Percentiles rank a stretch among this genome's conserved stretches.
Conservation (phyloP, 371 early-diverging fungal species). For the Apophysomyces trapeziformis region DNA sequence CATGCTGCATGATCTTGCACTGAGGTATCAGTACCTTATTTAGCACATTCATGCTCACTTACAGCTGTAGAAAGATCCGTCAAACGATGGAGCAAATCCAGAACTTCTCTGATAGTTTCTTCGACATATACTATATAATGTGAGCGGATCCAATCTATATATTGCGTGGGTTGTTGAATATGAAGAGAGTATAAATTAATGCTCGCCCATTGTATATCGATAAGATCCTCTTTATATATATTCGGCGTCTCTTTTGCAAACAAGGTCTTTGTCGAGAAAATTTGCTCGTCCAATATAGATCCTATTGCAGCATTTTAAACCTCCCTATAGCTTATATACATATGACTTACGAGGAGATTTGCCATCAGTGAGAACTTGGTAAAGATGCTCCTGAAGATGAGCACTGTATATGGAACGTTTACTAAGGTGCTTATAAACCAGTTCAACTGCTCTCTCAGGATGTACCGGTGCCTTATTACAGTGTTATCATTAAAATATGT, state of each 20-base stretch:
- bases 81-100: background rate
- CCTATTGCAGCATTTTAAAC: conserved; percentile 11
- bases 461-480: conserved; percentile 38
- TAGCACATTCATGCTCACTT: conserved; percentile 4
- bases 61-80: conserved; percentile 20
- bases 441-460: conserved; percentile 60
- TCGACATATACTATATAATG: background rate
- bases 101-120: background rate
- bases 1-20: conserved; percentile 39
- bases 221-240: conserved; percentile 57
- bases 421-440: conserved; percentile 50
- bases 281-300: conserved; percentile 32
- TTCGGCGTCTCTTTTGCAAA: conserved; percentile 61
- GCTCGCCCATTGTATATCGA: conserved; percentile 56
- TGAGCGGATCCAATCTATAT: background rate
- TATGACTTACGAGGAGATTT: conserved; percentile 16
- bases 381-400: conserved; percentile 28
- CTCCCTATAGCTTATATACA: conserved; percentile 13
- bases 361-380: conserved; percentile 22
- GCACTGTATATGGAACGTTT: conserved; percentile 25
- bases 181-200: conserved; percentile 30
- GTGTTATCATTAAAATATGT: background rate
- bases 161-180: background rate
- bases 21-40: background rate
- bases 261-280: conserved; percentile 34